Evolutionary conservation across 208 protist genomes (phyloP).

Genomic region (Trypanosoma mega): DNA sequence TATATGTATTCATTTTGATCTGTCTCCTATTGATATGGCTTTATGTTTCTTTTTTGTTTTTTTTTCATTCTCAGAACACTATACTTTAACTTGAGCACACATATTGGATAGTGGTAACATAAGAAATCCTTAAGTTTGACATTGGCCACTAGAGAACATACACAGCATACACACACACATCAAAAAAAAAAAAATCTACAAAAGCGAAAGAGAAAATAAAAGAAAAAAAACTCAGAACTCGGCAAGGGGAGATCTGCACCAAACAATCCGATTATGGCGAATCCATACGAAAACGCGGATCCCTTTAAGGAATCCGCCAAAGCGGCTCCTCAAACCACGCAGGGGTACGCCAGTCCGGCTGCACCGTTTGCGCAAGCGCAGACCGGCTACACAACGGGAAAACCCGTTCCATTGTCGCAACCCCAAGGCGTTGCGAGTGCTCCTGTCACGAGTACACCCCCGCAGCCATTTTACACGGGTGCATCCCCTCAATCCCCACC

Average conservation of each 20-base stretch:
- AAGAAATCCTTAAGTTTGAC: too few species aligned
- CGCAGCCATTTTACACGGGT: conserved; percentile 17
- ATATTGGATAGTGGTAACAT: too few species aligned
- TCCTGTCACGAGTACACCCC: not conserved
- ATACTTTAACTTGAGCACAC: too few species aligned
- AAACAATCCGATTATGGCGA: conserved; percentile 66
- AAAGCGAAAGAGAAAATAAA: conserved; percentile 16
- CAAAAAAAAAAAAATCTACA: too few species aligned
- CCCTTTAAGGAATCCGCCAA: conserved; percentile 49
- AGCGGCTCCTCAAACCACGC: conserved; percentile 4
- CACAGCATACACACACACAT: too few species aligned
- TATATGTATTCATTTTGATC: too few species aligned
- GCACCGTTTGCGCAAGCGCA: conserved; percentile 9
- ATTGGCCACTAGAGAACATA: too few species aligned
- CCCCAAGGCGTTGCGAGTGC: not conserved
- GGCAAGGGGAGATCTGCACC: not conserved
- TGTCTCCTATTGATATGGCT: too few species aligned
- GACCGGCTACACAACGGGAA: conserved; percentile 10
- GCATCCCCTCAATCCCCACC: not conserved
- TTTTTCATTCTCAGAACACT: too few species aligned
- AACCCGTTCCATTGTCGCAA: not conserved
- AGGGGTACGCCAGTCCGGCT: conserved; percentile 1
- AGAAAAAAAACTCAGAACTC: not conserved
- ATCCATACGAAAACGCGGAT: conserved; percentile 58
- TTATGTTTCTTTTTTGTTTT: too few species aligned